Conservation (phyloP, 768 basidiomycete species). For the Suillus tomentosus region DNA sequence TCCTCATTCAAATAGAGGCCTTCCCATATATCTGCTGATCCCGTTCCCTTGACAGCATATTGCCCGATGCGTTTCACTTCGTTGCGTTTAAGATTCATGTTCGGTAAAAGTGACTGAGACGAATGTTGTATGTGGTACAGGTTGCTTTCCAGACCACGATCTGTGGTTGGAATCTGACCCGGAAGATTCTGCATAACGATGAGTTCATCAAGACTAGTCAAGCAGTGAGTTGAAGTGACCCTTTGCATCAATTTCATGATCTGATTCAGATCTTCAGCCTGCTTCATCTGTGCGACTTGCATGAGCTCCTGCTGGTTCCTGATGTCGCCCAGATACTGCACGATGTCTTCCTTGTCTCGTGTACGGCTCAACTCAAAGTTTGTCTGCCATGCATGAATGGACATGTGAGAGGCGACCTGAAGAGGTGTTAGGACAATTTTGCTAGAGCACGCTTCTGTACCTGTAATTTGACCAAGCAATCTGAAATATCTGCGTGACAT, state of each 20-base stretch:
- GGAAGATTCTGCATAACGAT: conserved; percentile 24
- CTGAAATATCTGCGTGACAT: conserved; percentile 47
- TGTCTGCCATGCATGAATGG: conserved; percentile 50
- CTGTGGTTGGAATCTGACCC: conserved; percentile 22
- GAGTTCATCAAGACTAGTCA: conserved; percentile 18
- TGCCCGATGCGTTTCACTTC: conserved; percentile 53
- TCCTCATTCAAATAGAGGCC: conserved; percentile 54
- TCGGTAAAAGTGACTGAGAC: conserved; percentile 49
- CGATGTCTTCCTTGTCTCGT: conserved; percentile 46
- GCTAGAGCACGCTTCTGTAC: conserved; percentile 31
- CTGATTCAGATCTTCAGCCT: conserved; percentile 36
- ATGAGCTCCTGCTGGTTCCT: conserved; percentile 41
- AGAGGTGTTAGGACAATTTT: not conserved
- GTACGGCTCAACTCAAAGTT: conserved; percentile 41
- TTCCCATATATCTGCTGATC: conserved; percentile 57
- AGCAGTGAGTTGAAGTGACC: conserved; percentile 27
- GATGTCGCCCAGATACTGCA: conserved; percentile 47
- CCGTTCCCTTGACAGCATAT: conserved; percentile 52
- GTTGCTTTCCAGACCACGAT: conserved; percentile 49
- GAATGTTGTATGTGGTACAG: conserved; percentile 51
- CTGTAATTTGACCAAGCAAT: conserved; percentile 50
- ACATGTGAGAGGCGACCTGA: conserved; percentile 48
- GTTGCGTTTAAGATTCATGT: conserved; percentile 51
- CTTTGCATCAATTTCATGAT: conserved; percentile 56
- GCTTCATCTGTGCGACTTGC: conserved; percentile 34